Evolutionary conservation across 306 rosid species (phyloP).

Genomic region (Lathyrus tuberosus): DNA sequence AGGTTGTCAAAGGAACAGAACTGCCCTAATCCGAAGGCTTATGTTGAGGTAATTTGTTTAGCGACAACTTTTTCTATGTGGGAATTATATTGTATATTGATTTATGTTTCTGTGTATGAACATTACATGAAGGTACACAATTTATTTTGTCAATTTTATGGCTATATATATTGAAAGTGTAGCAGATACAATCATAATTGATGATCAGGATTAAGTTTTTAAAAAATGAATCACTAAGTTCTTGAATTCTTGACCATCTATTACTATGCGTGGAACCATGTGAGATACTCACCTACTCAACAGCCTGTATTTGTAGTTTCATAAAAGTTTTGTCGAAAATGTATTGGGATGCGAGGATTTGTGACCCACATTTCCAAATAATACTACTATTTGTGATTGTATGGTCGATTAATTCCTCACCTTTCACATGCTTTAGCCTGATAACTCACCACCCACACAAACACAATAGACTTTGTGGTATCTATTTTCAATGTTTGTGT

Average conservation of each 20-base stretch:
- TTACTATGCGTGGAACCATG: background rate
- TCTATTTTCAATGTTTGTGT: background rate
- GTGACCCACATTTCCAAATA: background rate
- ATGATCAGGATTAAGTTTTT: background rate
- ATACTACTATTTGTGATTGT: background rate
- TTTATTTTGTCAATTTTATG: background rate
- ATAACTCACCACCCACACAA: background rate
- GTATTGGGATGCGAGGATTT: background rate
- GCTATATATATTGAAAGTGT: background rate
- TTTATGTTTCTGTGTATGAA: background rate
- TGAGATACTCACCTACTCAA: conserved; percentile 1
- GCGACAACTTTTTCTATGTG: background rate
- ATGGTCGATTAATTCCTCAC: background rate
- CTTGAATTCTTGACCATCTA: background rate
- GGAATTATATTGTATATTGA: background rate
- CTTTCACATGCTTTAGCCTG: background rate
- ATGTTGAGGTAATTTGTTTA: conserved; percentile 64
- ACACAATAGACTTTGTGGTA: background rate
- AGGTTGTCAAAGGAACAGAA: conserved; percentile 84
- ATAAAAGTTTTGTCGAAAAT: background rate
- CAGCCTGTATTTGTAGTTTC: background rate
- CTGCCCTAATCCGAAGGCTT: conserved; percentile 95
- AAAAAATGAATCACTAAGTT: background rate
- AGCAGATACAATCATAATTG: background rate
- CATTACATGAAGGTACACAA: background rate